Percentiles rank a stretch among this genome's conserved stretches.
Evolutionary conservation across 495 filamentous ascomycete genomes (phyloP).

Genomic region (Penicillium desertorum): DNA sequence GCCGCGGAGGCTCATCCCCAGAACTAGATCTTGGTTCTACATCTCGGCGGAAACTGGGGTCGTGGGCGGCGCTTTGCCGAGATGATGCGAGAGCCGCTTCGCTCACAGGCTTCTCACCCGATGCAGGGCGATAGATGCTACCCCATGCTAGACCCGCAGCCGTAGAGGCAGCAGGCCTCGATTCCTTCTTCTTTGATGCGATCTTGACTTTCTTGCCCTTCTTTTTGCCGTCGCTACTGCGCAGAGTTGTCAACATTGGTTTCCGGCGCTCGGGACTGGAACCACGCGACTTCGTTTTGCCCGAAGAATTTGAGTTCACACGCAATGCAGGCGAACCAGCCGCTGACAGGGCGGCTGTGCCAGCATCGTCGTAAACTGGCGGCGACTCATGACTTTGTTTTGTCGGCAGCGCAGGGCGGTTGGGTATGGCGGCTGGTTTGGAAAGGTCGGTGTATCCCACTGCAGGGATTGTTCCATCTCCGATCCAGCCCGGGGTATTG

Average conservation of each 20-base stretch:
- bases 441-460: conserved; percentile 75
- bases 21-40: conserved; percentile 28
- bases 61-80: conserved; percentile 31
- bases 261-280: conserved; percentile 80
- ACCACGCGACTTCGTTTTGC: conserved; percentile 57
- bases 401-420: conserved; percentile 50
- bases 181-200: conserved; percentile 33
- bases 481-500: conserved; percentile 61
- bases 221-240: conserved; percentile 61
- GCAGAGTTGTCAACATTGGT: conserved; percentile 80
- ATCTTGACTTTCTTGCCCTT: conserved; percentile 49
- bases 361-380: conserved; percentile 18
- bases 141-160: conserved; percentile 89
- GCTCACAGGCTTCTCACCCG: conserved; percentile 33
- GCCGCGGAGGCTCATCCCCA: conserved; percentile 27
- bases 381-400: conserved; percentile 53
- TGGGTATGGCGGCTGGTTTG: conserved; percentile 64
- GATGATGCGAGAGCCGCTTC: conserved; percentile 41
- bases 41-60: conserved; percentile 27
- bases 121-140: conserved; percentile 43
- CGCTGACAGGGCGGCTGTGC: conserved; percentile 10
- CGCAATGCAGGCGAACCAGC: conserved; percentile 35
- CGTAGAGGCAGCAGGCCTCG: conserved; percentile 66
- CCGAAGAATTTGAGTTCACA: conserved; percentile 40
- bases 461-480: conserved; percentile 76